Conservation (phyloP, 306 rosid genomes). For the Hylodesmum podocarpum region DNA sequence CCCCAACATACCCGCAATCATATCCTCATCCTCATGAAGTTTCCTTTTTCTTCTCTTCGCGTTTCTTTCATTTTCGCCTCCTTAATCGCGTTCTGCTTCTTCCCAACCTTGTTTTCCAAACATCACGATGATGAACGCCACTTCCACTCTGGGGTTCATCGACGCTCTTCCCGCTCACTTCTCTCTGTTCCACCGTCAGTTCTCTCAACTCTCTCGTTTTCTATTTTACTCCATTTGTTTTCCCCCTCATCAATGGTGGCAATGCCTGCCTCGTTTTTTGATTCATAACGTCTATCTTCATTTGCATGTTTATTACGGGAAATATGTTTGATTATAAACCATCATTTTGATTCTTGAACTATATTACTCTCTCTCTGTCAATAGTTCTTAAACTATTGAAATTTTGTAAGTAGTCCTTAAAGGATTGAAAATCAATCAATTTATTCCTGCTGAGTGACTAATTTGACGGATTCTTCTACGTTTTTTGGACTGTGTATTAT, state of each 20-base stretch:
- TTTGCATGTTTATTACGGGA: background rate
- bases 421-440: no score
- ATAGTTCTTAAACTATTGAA: no score
- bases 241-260: no score
- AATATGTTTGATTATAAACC: no score
- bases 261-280: no score
- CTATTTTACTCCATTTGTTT: background rate
- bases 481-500: no score
- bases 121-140: background rate
- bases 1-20: background rate
- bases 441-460: no score
- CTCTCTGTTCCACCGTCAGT: constrained; percentile 53
- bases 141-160: constrained; percentile 3
- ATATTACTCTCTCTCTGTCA: no score
- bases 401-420: no score
- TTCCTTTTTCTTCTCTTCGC: background rate
- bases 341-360: no score
- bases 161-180: constrained; percentile 47
- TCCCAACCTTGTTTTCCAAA: background rate
- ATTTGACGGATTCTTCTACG: no score
- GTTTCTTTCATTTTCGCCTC: background rate
- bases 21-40: constrained; percentile 29
- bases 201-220: background rate
- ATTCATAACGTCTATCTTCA: no score
- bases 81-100: background rate